Evolutionary conservation across 345 rosid genomes (phyloP).

Genomic region (Camelina hispida): DNA sequence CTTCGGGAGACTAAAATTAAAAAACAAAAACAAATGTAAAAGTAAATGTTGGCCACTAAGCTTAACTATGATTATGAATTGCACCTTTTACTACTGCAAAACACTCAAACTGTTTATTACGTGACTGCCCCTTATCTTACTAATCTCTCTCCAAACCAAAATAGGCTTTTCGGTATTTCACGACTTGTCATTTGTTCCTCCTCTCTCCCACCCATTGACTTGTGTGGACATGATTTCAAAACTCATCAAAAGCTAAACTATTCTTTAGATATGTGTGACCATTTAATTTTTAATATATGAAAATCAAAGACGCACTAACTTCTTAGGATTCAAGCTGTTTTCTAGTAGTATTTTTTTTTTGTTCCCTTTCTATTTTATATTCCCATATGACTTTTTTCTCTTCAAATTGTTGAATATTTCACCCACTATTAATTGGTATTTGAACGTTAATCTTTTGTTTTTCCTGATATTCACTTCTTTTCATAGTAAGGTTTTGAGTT

Average conservation of each 20-base stretch:
- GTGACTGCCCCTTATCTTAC: not conserved
- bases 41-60: slow-evolving; percentile 65
- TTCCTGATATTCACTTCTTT: too few relatives aligned
- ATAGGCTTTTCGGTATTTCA: slow-evolving; percentile 25
- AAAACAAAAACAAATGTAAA: slow-evolving; percentile 19
- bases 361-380: not conserved
- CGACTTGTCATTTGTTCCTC: not conserved
- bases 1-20: slow-evolving; percentile 47
- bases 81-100: slow-evolving; percentile 33
- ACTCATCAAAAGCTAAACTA: slow-evolving; percentile 27
- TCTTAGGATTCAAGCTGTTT: slow-evolving; percentile 39
- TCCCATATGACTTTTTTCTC: too few relatives aligned
- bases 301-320: slow-evolving; percentile 28
- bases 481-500: too few relatives aligned
- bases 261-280: slow-evolving; percentile 37
- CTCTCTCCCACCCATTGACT: slow-evolving; percentile 35
- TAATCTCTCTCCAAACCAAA: not conserved
- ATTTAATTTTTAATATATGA: slow-evolving; percentile 31
- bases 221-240: slow-evolving; percentile 35
- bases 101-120: slow-evolving; percentile 24
- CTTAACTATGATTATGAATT: slow-evolving; percentile 45
- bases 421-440: too few relatives aligned
- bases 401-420: too few relatives aligned
- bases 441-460: too few relatives aligned
- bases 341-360: not conserved